Conservation (phyloP, 2,329 filamentous ascomycete genomes). For the Fusarium udum region DNA sequence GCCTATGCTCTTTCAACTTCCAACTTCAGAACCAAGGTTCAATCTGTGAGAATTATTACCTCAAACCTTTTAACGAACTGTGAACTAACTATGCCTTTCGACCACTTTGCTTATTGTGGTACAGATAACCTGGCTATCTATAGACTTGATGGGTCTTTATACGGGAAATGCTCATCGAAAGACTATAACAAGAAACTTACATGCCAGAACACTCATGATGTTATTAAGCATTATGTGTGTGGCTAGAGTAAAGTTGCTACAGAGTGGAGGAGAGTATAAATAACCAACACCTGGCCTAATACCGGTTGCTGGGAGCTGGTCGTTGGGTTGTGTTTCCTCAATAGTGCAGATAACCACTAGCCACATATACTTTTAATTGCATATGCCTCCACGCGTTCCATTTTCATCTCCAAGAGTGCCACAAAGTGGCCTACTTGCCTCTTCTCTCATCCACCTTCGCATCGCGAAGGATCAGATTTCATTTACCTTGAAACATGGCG, state of each 20-base stretch:
- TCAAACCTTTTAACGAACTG: accelerated
- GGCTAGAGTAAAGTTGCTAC: background rate
- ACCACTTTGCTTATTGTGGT: background rate
- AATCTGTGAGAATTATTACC: background rate
- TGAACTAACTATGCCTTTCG: background rate
- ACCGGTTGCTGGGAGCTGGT: accelerated
- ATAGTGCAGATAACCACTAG: background rate
- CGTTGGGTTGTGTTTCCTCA: background rate
- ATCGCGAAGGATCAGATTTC: background rate
- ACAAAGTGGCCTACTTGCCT: background rate
- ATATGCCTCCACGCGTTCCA: background rate
- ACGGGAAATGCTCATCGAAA: background rate
- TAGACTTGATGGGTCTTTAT: background rate
- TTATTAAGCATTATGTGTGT: background rate
- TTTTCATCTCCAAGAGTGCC: background rate
- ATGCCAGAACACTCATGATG: background rate
- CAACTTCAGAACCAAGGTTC: background rate
- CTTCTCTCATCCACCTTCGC: background rate
- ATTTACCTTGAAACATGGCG: background rate
- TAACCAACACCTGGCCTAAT: too few relatives aligned
- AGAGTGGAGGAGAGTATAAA: accelerated
- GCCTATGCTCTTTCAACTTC: background rate
- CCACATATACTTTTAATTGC: background rate
- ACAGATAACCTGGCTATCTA: background rate
- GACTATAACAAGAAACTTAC: background rate